Base-by-base conservation (phyloP, 345 rosid genomes). In the Eucalyptus cladocalyx region DNA sequence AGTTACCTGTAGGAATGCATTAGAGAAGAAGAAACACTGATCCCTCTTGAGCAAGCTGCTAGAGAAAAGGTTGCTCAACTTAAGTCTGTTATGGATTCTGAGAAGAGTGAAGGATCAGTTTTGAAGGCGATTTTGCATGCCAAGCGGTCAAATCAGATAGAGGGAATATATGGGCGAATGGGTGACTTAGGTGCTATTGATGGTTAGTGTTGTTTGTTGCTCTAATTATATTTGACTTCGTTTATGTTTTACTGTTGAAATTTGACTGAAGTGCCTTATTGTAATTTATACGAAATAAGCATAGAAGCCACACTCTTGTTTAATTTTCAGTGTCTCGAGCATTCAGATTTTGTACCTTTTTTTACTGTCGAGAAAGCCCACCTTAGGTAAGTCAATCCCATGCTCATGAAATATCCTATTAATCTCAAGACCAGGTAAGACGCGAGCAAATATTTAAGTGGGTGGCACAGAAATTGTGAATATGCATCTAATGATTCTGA, bases 181-280 rank as follows among this genome's bases (percentile, higher is more conserved):
- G 99, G 99, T 30, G 98, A 98, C 93, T 94, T 97, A 92, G 99
- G 99, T 88, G 99, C 99, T 89, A 97, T 98, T 93, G 99, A 98
- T 89, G 96, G 99, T 97, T 88, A 92, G 94, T 80, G 65, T 69
- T 80, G 45, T 76, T 7, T 85, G 45, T 48, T 28, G 32, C 85
- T 76, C 30, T 6, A 76, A 43, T 40, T 76, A 37, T 76, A 23
- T 40, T 76, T 40, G 47, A 40, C 85, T 76, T 21, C 5, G 3
- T 21, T 40, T 42, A 40, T 40, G 85, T 40, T 76, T 40, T 40
- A 76, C 85, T 76, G 30, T 76, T 21, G 85, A 76, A 76, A 76
- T 76, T 76, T 21, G 85, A 76, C 30, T 76, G 30, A 76, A 24
- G 85, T 24, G 30, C 85, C 43, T 76, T 76, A 65, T 65, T 7